Evolutionary conservation across 2,329 filamentous ascomycete genomes (phyloP).

Genomic region (Sphaerulina musiva): DNA sequence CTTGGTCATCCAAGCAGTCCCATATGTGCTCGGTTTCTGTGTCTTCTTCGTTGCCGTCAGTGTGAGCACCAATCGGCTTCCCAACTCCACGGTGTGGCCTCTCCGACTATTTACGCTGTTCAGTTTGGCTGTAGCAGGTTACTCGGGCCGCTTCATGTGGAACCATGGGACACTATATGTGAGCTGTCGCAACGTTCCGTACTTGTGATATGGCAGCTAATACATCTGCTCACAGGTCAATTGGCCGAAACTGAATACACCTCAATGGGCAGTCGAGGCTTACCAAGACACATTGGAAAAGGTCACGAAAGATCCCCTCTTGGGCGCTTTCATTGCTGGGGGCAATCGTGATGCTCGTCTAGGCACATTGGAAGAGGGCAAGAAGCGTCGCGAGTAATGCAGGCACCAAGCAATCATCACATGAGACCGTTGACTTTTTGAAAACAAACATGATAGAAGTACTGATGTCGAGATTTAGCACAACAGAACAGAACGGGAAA

Average conservation of each 20-base stretch:
- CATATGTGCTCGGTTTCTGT: constrained; percentile 81
- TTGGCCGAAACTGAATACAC: constrained; percentile 93
- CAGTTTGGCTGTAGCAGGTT: constrained; percentile 64
- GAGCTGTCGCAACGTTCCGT: constrained; percentile 40
- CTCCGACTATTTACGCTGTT: constrained; percentile 75
- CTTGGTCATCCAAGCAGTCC: constrained; percentile 82
- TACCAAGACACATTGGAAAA: constrained; percentile 80
- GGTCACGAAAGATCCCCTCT: constrained; percentile 72
- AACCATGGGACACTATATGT: constrained; percentile 89
- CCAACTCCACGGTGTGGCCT: constrained; percentile 71
- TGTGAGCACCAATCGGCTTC: constrained; percentile 62
- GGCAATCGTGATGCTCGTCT: constrained; percentile 77
- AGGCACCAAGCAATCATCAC: background rate
- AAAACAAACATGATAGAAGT: background rate
- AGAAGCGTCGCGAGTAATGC: constrained; percentile 84
- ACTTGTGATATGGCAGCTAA: background rate
- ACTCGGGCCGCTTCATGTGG: constrained; percentile 70
- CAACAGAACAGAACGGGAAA: background rate
- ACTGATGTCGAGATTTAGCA: background rate
- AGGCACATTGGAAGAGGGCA: constrained; percentile 86
- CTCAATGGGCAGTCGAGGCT: constrained; percentile 77
- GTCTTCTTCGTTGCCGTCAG: constrained; percentile 75
- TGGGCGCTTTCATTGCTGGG: constrained; percentile 63
- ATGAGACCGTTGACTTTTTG: background rate
- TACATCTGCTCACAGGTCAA: constrained; percentile 62